Base-by-base conservation (phyloP, 2,329 filamentous ascomycete genomes). In the Aspergillus sclerotialis region DNA sequence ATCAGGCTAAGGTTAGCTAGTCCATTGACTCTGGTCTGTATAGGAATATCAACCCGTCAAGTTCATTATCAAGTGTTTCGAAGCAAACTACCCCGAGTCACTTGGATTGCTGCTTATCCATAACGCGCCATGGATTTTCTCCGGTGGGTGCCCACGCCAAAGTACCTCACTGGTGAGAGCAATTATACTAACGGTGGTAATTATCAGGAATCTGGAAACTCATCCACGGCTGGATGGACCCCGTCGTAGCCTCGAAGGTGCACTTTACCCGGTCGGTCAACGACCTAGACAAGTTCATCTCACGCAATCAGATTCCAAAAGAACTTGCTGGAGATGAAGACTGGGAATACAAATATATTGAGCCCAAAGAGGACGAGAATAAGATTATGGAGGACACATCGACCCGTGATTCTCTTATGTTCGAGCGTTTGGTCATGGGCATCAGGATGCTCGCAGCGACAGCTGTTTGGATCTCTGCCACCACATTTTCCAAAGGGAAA, bases 61-160 rank as follows among this genome's bases (percentile, higher is more conserved):
- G 56, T 96, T 95, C 64, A 94, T 96, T 80, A 94, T 96, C 60
- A 90, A 93, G 60, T 94, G 87, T 58, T 96, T 96, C 57, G 88
- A 96, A 68, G 88, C 89, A 39, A 95, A 96, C 58, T 98, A 95
- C 51, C 90, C 92, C 0, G 92, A 96, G 61, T 89, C 79, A 26
- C 73, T 96, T 1, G 90, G 89, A n/a, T 76, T 80, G 2, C 84
- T 95, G 10, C 73, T 95, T 27, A 85, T 96, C 27, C 90, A 96
- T 68, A 94, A 94, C 59, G 80, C 90, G 0, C 90, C 90, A 0
- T 53, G 90, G 90, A 70, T 96, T 19, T 96, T 96, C 65, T 87
- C 94, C 67, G 82, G 84, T 81, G 61, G 33, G 69, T 58, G 12
- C 19, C n/a, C n/a, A n/a, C n/a, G n/a, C n/a, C n/a, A n/a, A n/a